Conservation (phyloP, 2,329 filamentous ascomycete genomes). For the Cladophialophora yegresii region DNA sequence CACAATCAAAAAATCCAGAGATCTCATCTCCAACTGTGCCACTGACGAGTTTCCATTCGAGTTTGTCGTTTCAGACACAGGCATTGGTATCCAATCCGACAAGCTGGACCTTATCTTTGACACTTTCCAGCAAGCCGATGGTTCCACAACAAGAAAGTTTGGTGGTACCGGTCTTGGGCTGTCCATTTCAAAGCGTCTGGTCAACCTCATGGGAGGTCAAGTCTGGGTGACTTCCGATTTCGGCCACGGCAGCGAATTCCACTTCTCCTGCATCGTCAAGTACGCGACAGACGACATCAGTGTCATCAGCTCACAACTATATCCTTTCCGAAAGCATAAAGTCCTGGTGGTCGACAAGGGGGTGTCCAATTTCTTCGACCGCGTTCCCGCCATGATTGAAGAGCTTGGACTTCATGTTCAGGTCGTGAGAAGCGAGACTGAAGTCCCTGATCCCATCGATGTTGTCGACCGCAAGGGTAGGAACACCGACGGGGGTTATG, state of each 20-base stretch:
- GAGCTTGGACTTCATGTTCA: slow-evolving; percentile 77
- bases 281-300: slow-evolving; percentile 76
- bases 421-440: slow-evolving; percentile 75
- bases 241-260: slow-evolving; percentile 89
- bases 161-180: slow-evolving; percentile 91
- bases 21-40: slow-evolving; percentile 55
- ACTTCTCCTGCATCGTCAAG: slow-evolving; percentile 91
- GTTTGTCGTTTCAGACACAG: slow-evolving; percentile 93
- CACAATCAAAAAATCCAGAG: slow-evolving; percentile 74
- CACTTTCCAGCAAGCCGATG: slow-evolving; percentile 97
- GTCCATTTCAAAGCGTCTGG: slow-evolving; percentile 91
- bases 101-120: slow-evolving; percentile 98
- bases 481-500: slow-evolving; percentile 68
- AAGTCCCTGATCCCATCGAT: slow-evolving; percentile 58
- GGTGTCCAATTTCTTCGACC: slow-evolving; percentile 71
- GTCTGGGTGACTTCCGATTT: slow-evolving; percentile 95
- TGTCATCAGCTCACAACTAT: slow-evolving; percentile 77
- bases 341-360: slow-evolving; percentile 95
- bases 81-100: slow-evolving; percentile 92
- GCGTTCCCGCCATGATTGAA: slow-evolving; percentile 76
- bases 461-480: slow-evolving; percentile 53
- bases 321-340: slow-evolving; percentile 88
- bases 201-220: slow-evolving; percentile 93
- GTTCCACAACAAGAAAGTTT: slow-evolving; percentile 93
- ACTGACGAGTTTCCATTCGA: slow-evolving; percentile 87